These are phyloP conservation scores for Excoecaria agallocha DNA, from an alignment of 345 rosid genomes.

Conservation along the genomic window DNA sequence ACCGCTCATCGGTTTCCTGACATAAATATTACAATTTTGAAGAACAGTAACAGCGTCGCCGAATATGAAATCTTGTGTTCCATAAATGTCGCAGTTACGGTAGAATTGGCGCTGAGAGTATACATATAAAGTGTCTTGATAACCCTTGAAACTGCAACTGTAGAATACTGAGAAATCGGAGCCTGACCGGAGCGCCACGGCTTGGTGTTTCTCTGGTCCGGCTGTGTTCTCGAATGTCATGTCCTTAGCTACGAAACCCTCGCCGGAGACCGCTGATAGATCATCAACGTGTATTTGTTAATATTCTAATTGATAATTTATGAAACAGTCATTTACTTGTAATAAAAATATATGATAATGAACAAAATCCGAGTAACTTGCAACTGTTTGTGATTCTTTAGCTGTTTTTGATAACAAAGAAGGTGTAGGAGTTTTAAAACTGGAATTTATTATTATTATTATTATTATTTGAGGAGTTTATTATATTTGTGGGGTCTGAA, in stretches of 20 bases:
- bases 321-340: too few species aligned
- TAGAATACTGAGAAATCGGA: constrained; percentile 78
- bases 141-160: constrained; percentile 76
- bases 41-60: constrained; percentile 63
- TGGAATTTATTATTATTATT: background rate
- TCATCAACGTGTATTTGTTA: background rate
- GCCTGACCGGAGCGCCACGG: constrained; percentile 83
- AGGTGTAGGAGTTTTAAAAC: background rate
- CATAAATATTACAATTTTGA: constrained; percentile 66
- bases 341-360: background rate
- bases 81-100: constrained; percentile 66
- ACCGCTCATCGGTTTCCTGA: constrained; percentile 44
- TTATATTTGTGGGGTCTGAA: background rate
- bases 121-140: constrained; percentile 87
- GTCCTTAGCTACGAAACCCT: constrained; percentile 68
- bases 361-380: background rate
- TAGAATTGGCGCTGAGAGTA: constrained; percentile 80
- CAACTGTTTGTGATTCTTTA: too few species aligned
- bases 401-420: background rate
- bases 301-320: too few species aligned
- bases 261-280: constrained; percentile 56
- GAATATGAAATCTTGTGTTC: constrained; percentile 76
- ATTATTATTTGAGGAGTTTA: background rate
- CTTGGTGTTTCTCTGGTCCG: constrained; percentile 77
- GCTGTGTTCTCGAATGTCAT: constrained; percentile 89